A percentile compares a stretch with the other conserved stretches of the same genome.
phyloP scores from a whole-genome alignment of 2,329 filamentous ascomycete species.

The Penicillium sp. region DNA sequence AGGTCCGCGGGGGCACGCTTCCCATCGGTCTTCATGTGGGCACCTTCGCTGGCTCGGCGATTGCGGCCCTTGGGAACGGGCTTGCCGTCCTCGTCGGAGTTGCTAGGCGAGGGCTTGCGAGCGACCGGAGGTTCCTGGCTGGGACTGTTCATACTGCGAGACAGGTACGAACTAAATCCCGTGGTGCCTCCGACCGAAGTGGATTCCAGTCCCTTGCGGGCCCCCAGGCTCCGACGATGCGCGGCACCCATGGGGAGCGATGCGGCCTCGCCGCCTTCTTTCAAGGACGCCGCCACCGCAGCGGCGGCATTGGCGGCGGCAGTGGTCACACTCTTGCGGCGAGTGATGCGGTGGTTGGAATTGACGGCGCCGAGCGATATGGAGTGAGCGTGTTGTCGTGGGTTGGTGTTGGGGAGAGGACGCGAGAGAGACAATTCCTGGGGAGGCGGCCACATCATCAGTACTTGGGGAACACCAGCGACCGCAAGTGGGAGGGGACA shows the following conservation, averaged over 20 bases:
- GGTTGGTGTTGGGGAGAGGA: slow-evolving; percentile 68
- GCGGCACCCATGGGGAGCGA: slow-evolving; percentile 56
- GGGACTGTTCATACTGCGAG: slow-evolving; percentile 42
- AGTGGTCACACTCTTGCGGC: slow-evolving; percentile 89
- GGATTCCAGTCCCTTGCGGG: slow-evolving; percentile 62
- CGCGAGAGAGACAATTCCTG: slow-evolving; percentile 59
- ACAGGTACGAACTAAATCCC: slow-evolving; percentile 46
- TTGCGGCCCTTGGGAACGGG: slow-evolving; percentile 58
- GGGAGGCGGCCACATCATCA: slow-evolving; percentile 28
- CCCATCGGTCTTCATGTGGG: slow-evolving; percentile 77
- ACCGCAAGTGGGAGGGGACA: background rate
- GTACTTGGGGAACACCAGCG: slow-evolving; percentile 9
- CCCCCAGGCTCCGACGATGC: slow-evolving; percentile 55
- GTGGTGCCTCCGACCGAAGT: slow-evolving; percentile 55
- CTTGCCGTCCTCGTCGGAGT: slow-evolving; percentile 40
- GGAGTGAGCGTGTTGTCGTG: slow-evolving; percentile 79
- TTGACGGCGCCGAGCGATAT: slow-evolving; percentile 76
- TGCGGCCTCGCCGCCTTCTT: slow-evolving; percentile 64
- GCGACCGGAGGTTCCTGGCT: slow-evolving; percentile 36
- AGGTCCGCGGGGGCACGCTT: slow-evolving; percentile 82
- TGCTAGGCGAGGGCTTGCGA: slow-evolving; percentile 43
- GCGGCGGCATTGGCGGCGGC: slow-evolving; percentile 74
- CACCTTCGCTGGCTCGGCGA: slow-evolving; percentile 79
- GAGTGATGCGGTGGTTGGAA: slow-evolving; percentile 80
- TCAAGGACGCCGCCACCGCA: slow-evolving; percentile 65